Evolutionary conservation across 345 rosid genomes (phyloP).

Genomic region (Eutrema yunnanense): DNA sequence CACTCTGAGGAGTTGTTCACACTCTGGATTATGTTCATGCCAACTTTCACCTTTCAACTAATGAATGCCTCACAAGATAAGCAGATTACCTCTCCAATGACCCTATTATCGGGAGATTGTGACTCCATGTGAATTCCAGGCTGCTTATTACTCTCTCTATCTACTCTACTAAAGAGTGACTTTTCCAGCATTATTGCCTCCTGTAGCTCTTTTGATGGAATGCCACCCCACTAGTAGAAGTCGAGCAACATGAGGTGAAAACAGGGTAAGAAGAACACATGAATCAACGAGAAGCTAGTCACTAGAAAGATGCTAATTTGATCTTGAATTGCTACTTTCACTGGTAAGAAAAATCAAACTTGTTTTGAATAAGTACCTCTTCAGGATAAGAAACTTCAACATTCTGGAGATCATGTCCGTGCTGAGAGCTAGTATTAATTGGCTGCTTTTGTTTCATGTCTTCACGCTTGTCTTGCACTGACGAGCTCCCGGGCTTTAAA

Average conservation of each 20-base stretch:
- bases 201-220: slow-evolving; percentile 59
- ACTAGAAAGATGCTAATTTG: background rate
- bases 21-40: background rate
- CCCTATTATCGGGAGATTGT: background rate
- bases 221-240: slow-evolving; percentile 51
- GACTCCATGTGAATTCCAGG: slow-evolving; percentile 1
- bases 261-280: background rate
- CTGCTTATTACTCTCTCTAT: slow-evolving; percentile 17
- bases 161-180: slow-evolving; percentile 44
- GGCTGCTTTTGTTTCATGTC: slow-evolving; percentile 26
- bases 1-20: background rate
- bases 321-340: background rate
- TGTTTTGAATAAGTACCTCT: slow-evolving; percentile 31
- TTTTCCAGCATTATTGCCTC: slow-evolving; percentile 63
- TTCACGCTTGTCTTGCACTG: slow-evolving; percentile 24
- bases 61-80: background rate
- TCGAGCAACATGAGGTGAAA: slow-evolving; percentile 8
- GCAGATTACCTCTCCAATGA: slow-evolving; percentile 12
- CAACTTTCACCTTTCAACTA: background rate
- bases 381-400: slow-evolving; percentile 26
- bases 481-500: slow-evolving; percentile 42
- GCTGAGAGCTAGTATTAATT: slow-evolving; percentile 24
- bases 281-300: slow-evolving; percentile 1
- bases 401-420: slow-evolving; percentile 18
- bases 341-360: background rate